Conservation (phyloP, 1,284 basidiomycete genomes). For the Trametes sp. region DNA sequence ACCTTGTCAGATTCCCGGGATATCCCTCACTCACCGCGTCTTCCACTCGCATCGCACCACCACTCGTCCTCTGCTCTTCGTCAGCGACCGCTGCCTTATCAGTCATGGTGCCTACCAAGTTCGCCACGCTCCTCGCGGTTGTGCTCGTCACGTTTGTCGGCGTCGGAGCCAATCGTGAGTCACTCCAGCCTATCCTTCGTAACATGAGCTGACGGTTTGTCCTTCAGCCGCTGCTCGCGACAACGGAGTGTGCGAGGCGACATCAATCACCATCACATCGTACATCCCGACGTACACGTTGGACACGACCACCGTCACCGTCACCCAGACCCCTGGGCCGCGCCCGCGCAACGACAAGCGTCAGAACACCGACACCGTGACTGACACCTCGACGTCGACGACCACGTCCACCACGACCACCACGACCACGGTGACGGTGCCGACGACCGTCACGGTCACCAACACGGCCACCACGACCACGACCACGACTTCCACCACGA, state of each 20-base stretch:
- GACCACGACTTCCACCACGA: constrained; percentile 5
- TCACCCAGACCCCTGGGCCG: not conserved
- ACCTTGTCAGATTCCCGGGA: not conserved
- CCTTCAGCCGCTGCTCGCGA: not conserved
- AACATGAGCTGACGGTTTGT: not conserved
- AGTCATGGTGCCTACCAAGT: constrained; percentile 6
- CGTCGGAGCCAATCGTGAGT: constrained; percentile 2
- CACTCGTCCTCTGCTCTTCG: not conserved
- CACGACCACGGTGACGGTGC: constrained; percentile 1
- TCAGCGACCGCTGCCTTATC: not conserved
- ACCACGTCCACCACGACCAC: not conserved
- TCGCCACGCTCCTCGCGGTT: constrained; percentile 1
- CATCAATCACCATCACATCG: not conserved
- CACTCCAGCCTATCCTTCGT: not conserved
- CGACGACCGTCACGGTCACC: constrained; percentile 2
- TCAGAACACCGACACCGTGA: not conserved
- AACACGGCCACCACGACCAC: not conserved
- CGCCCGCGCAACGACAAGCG: not conserved
- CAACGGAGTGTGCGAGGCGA: not conserved
- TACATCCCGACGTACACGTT: not conserved
- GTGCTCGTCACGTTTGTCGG: constrained; percentile 10
- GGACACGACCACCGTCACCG: not conserved
- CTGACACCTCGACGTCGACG: constrained; percentile 3
- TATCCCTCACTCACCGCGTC: not conserved
- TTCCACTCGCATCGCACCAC: not conserved